Conservation (phyloP, 2,329 filamentous ascomycete species). For the Amauroascus niger region DNA sequence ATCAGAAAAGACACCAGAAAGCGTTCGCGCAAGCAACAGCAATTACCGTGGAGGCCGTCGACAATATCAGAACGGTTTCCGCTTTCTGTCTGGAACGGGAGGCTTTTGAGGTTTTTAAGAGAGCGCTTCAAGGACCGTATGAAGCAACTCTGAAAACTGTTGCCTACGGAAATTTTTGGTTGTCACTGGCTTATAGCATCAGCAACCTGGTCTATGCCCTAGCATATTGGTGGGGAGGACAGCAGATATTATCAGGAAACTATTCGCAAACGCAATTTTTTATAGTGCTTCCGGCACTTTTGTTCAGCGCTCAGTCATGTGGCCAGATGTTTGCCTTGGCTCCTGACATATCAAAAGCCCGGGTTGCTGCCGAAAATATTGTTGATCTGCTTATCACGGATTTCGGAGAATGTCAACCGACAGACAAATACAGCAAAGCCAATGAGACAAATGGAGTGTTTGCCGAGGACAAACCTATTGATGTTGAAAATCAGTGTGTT, state of each 20-base stretch:
- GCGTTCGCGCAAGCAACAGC: slow-evolving; percentile 38
- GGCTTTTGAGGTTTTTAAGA: slow-evolving; percentile 31
- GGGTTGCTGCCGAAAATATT: slow-evolving; percentile 50
- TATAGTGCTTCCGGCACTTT: slow-evolving; percentile 56
- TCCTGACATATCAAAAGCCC: slow-evolving; percentile 56
- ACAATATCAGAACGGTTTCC: slow-evolving; percentile 39
- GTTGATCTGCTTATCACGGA: slow-evolving; percentile 31
- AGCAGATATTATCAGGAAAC: slow-evolving; percentile 52
- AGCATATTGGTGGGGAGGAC: slow-evolving; percentile 65
- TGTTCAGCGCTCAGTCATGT: slow-evolving; percentile 59
- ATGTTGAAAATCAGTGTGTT: slow-evolving; percentile 22
- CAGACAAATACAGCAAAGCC: slow-evolving; percentile 13
- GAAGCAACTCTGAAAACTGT: slow-evolving; percentile 37
- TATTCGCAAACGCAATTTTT: slow-evolving; percentile 57
- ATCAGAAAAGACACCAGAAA: slow-evolving; percentile 43
- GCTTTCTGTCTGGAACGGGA: slow-evolving; percentile 40
- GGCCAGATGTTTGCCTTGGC: slow-evolving; percentile 61
- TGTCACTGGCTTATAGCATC: slow-evolving; percentile 27
- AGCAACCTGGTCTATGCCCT: slow-evolving; percentile 59
- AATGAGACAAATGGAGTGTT: slow-evolving; percentile 16
- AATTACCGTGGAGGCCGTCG: slow-evolving; percentile 39
- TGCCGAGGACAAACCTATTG: slow-evolving; percentile 21
- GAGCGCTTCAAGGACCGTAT: slow-evolving; percentile 34
- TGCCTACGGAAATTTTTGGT: slow-evolving; percentile 33
- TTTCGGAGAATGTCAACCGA: slow-evolving; percentile 18